Evolutionary conservation across 2,329 filamentous ascomycete genomes (phyloP).

Genomic region (Sclerotinia spermophila): DNA sequence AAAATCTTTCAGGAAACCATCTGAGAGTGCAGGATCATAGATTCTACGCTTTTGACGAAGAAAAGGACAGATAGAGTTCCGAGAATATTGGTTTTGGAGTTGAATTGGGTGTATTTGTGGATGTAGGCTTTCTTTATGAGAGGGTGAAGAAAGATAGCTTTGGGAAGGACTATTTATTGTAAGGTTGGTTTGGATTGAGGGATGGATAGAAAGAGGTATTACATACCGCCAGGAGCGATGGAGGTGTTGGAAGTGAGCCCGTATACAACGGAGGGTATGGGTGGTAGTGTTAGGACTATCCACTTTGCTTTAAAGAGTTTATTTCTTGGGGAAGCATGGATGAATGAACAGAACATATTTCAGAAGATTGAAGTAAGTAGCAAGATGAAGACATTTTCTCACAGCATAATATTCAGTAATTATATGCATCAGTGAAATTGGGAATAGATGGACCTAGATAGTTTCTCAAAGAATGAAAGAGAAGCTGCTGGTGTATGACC

Average conservation of each 20-base stretch:
- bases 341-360: constrained; percentile 55
- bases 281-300: background rate
- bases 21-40: background rate
- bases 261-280: background rate
- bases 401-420: constrained; percentile 72
- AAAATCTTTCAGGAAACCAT: background rate
- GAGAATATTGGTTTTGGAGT: background rate
- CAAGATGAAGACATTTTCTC: constrained; percentile 70
- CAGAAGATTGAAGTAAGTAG: constrained; percentile 67
- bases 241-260: background rate
- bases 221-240: background rate
- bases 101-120: background rate
- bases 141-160: background rate
- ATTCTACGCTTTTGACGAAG: background rate
- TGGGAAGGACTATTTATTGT: no score
- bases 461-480: constrained; percentile 61
- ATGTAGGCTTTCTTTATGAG: background rate
- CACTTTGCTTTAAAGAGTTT: background rate
- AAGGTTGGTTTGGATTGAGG: background rate
- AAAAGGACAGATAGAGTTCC: fast-evolving
- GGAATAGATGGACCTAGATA: constrained; percentile 63
- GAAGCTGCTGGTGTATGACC: constrained; percentile 51
- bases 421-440: constrained; percentile 60
- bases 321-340: no score
- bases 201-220: background rate